Percentiles rank a stretch among this genome's conserved stretches.
Conservation (phyloP, 2,329 filamentous ascomycete species). For the Lasiodiplodia sp. region DNA sequence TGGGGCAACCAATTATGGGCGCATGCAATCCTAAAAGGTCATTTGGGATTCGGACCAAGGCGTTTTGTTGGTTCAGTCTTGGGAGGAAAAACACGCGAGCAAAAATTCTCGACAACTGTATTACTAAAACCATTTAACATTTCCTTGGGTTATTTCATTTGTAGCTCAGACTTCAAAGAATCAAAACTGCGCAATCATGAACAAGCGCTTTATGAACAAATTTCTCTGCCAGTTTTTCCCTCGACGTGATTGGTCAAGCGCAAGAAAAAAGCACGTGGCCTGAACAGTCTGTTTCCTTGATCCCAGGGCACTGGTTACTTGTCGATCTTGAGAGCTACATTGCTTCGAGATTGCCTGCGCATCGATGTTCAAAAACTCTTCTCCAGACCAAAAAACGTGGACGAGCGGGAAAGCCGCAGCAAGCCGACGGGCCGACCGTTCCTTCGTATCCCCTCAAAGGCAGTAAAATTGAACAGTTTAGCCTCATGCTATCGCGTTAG, state of each 20-base stretch:
- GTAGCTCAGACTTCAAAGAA: not conserved
- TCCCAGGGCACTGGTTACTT: not conserved
- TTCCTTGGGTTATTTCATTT: constrained; percentile 4
- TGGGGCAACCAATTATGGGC: not conserved
- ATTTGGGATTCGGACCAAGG: constrained; percentile 4
- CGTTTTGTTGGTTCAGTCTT: not conserved
- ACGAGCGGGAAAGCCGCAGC: not conserved
- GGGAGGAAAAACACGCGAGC: not conserved
- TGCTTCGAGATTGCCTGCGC: not conserved
- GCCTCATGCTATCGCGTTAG: not conserved
- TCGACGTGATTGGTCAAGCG: not conserved
- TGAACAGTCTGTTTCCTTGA: not conserved
- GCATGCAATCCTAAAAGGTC: constrained; percentile 11
- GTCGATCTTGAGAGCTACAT: not conserved
- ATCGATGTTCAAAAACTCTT: not conserved
- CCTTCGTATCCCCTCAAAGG: not conserved
- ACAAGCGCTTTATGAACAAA: not conserved
- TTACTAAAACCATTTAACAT: not conserved
- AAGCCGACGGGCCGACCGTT: not conserved
- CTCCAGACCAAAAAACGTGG: not conserved
- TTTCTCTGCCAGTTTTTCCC: not conserved
- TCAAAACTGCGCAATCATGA: constrained; percentile 2
- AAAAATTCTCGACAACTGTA: constrained; percentile 22
- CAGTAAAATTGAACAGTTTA: not conserved
- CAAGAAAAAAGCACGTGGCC: not conserved